Conservation (phyloP, 2,329 filamentous ascomycete genomes). For the Alternaria solani region DNA sequence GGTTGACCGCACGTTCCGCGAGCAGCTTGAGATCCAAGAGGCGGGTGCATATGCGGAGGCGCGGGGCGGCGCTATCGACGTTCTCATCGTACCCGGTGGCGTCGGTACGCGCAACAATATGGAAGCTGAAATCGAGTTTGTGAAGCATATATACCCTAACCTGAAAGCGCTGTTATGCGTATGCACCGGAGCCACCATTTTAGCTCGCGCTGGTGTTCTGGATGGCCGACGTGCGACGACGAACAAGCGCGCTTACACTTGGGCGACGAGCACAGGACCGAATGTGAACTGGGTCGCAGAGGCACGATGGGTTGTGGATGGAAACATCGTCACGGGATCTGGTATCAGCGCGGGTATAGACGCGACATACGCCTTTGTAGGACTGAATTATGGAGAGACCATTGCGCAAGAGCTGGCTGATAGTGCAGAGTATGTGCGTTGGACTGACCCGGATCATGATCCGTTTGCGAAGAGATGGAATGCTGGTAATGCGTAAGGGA, state of each 20-base stretch:
- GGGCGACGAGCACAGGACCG: slow-evolving; percentile 50
- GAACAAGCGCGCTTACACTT: slow-evolving; percentile 66
- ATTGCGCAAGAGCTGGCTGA: slow-evolving; percentile 58
- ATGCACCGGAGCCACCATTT: slow-evolving; percentile 68
- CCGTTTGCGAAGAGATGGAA: slow-evolving; percentile 59
- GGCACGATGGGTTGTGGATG: slow-evolving; percentile 65
- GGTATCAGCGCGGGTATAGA: slow-evolving; percentile 72
- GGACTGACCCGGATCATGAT: slow-evolving; percentile 59
- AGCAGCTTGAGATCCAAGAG: slow-evolving; percentile 27
- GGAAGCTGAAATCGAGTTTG: slow-evolving; percentile 55
- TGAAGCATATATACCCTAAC: slow-evolving; percentile 57
- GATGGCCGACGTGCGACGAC: slow-evolving; percentile 68
- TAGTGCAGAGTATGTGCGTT: slow-evolving; percentile 64
- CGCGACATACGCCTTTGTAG: slow-evolving; percentile 64
- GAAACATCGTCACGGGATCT: slow-evolving; percentile 70
- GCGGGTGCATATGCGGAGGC: slow-evolving; percentile 5
- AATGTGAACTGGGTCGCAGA: slow-evolving; percentile 65
- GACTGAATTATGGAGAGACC: slow-evolving; percentile 60
- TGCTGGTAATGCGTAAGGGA: background rate
- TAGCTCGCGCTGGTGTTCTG: slow-evolving; percentile 66
- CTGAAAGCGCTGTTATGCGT: slow-evolving; percentile 67
- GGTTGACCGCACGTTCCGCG: slow-evolving; percentile 25
- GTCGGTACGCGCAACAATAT: slow-evolving; percentile 53
- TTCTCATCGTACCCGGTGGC: slow-evolving; percentile 72
- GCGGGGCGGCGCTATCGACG: slow-evolving; percentile 52